These are phyloP conservation scores for Lumnitzera racemosa DNA, from an alignment of 345 rosid species.

Conservation along the genomic window DNA sequence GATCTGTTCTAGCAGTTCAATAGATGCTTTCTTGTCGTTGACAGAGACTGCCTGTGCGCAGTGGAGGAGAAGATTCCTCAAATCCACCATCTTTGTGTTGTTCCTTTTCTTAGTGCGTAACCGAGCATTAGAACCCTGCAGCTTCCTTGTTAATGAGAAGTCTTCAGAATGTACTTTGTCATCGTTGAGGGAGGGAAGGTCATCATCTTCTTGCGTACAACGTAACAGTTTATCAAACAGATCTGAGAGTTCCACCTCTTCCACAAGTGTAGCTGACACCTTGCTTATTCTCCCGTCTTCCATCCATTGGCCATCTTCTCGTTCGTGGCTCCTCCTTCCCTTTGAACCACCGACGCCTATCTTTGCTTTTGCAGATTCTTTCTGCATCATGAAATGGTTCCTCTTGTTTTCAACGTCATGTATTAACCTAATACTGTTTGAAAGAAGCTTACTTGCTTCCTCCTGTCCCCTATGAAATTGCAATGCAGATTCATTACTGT, in stretches of 20 bases:
- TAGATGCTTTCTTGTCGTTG: constrained; percentile 21
- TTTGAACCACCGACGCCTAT: constrained; percentile 22
- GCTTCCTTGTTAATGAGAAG: constrained; percentile 9
- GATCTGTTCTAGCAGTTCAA: constrained; percentile 30
- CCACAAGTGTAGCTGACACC: constrained; percentile 31
- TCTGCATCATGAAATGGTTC: constrained; percentile 9
- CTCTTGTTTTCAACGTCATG: constrained; percentile 15
- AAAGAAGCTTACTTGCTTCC: constrained; percentile 32
- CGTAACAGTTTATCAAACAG: constrained; percentile 51
- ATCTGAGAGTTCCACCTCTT: constrained; percentile 45
- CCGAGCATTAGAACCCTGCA: constrained; percentile 14
- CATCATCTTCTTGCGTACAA: constrained; percentile 2
- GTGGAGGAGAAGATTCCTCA: constrained; percentile 35
- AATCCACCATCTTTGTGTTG: constrained; percentile 25
- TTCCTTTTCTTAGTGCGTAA: constrained; percentile 15
- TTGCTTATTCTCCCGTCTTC: constrained; percentile 50
- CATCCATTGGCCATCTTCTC: constrained; percentile 32
- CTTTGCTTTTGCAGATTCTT: constrained; percentile 20
- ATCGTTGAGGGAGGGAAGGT: neutral
- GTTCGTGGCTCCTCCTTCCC: constrained; percentile 47
- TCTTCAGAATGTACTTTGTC: constrained; percentile 2
- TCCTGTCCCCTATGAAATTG: constrained; percentile 24
- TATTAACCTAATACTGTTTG: constrained; percentile 9
- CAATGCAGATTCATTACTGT: constrained; percentile 24
- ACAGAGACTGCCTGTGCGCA: constrained; percentile 40